Conservation (phyloP, 2,329 filamentous ascomycete genomes). For the Aspergillus hiratsukae region DNA sequence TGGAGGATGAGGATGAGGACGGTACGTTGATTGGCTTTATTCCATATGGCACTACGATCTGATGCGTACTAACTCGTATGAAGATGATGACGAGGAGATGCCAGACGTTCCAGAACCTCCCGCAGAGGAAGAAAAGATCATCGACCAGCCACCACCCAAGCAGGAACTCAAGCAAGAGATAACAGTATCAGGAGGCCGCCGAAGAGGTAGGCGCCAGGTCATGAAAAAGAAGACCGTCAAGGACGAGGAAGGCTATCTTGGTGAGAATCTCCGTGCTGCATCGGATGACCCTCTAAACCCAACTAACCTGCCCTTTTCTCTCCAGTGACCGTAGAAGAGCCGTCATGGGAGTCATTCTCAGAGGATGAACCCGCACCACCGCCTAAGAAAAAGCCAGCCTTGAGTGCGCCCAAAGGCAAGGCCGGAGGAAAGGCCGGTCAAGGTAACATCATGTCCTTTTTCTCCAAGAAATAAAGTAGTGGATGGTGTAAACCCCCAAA, state of each 20-base stretch:
- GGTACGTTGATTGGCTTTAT: conserved; percentile 30
- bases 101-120: conserved; percentile 48
- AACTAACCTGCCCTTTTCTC: conserved; percentile 8
- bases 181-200: conserved; percentile 58
- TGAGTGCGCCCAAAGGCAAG: conserved; percentile 51
- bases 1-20: conserved; percentile 64
- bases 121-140: conserved; percentile 35
- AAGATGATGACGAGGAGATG: conserved; percentile 51
- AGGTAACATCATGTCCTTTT: conserved; percentile 90
- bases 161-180: conserved; percentile 49
- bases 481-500: not conserved
- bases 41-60: conserved; percentile 22
- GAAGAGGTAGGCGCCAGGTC: conserved; percentile 71
- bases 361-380: conserved; percentile 68
- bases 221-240: conserved; percentile 84
- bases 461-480: conserved; percentile 65
- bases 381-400: conserved; percentile 43
- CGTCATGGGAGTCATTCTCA: conserved; percentile 86
- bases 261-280: conserved; percentile 47
- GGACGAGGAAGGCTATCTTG: conserved; percentile 85
- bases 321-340: conserved; percentile 77
- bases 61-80: conserved; percentile 15
- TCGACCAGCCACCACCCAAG: conserved; percentile 34
- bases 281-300: not conserved
- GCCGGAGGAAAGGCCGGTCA: conserved; percentile 50